A percentile compares a stretch with the other conserved stretches of the same genome.
Conservation (phyloP, 768 basidiomycete genomes). For the Collybiopsis luxurians region DNA sequence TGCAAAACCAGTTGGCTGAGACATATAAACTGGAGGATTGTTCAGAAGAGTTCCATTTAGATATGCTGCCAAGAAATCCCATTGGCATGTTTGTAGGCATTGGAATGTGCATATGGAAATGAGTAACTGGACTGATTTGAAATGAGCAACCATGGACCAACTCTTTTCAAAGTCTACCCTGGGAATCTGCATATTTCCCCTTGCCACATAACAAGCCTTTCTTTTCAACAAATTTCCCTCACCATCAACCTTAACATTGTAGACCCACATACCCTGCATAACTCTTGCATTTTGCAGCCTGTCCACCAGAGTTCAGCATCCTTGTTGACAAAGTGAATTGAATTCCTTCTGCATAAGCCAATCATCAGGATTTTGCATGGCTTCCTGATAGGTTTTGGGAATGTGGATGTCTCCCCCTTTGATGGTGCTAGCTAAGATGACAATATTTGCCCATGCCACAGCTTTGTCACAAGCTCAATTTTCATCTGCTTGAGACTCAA, state of each 20-base stretch:
- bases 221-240: constrained; percentile 18
- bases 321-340: not conserved
- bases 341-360: not conserved
- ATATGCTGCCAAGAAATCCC: constrained; percentile 15
- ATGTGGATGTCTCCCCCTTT: not conserved
- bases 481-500: too few species aligned
- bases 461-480: not conserved
- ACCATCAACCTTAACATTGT: constrained; percentile 23
- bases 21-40: constrained; percentile 15
- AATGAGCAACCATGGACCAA: constrained; percentile 7
- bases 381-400: not conserved
- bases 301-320: not conserved
- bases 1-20: constrained; percentile 15
- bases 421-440: not conserved
- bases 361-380: not conserved
- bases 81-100: constrained; percentile 4
- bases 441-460: not conserved
- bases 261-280: constrained; percentile 20
- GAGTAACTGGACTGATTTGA: constrained; percentile 5
- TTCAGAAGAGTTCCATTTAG: constrained; percentile 14
- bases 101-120: constrained; percentile 13
- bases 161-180: constrained; percentile 22
- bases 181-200: constrained; percentile 26
- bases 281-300: not conserved
- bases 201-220: constrained; percentile 22